Evolutionary conservation across 192 early-diverging fungal genomes (phyloP), one percentile per base, ranked within the genome.

Genomic region (Backusella parvicylindrica): DNA sequence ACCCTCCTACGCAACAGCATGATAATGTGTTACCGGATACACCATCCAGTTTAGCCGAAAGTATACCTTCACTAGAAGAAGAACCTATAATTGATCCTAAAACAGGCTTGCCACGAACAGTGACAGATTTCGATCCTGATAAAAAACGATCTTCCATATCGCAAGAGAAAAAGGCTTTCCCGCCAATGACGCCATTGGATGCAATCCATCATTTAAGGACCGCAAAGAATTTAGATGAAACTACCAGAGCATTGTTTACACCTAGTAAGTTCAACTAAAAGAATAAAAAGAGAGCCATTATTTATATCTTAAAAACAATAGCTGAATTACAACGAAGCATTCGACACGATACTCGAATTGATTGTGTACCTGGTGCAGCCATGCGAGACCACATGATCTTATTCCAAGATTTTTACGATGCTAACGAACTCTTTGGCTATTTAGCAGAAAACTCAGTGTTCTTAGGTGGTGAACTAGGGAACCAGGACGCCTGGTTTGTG

Each of bases 351-450:
- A 53, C 70, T 33, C 64, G 79, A 21, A 80, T 80, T 40, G 79
- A 80, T 18, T 36, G 64, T 33, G 53, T 80, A 16, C 79, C 79
- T 41, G 75, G 79, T 63, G 66, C 79, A 36, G 70, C 66, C 9
- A 76, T 80, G 74, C 64, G 79, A n/a, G 79, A 80, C 49, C 73
- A 50, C 26, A 80, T 80, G 79, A 80, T 80, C 15, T 21, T 80
- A 15, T 80, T 67, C 28, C 70, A 72, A 64, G 73, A 80, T 37
- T 75, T 64, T 40, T 80, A 80, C 33, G 71, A 80, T 30, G 75
- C 79, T 1, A 76, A 80, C 35, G 70, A 80, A 40, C 23, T 80
- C 15, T 80, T 80, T 18, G 56, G 33, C 11, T 32, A 67, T n/a
- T 38, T 80, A 3, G 31, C 71, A 13, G 74, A 76, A 37, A 49